Evolutionary conservation across 2,329 filamentous ascomycete genomes (phyloP), one percentile per base, ranked within the genome.

Genomic region (Aspergillus sojae): DNA sequence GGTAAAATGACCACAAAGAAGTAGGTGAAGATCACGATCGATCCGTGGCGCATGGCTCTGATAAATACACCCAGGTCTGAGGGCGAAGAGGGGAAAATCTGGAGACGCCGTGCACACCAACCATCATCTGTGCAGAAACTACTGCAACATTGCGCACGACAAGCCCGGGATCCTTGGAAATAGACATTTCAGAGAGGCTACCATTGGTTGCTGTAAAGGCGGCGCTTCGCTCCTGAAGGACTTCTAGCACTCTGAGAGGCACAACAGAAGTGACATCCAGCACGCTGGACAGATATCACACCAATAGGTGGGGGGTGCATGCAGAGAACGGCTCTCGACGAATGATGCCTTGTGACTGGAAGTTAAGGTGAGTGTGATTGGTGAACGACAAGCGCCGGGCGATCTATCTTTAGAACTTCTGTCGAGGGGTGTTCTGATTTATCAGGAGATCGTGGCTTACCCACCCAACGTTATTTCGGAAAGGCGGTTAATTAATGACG

Each of bases 61-160:
- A 71, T 75, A 75, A 73, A 76, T 76, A 76, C 61, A 60, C 58
- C 36, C 52, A 39, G 50, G 23, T 58, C 30, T 3, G 52, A 39
- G 52, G n/a, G 58, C 39, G 55, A 46, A 45, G 60, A 62, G 62
- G 57, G 62, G 62, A 66, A 63, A 65, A 69, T 67, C 61, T 62
- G 63, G 67, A 64, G 61, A 64, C 62, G 54, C 57, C 62, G 36
- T 62, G 59, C 61, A 30, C 63, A 54, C 60, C 62, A 55, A 50
- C 59, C 64, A 64, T 58, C 55, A 62, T 57, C 54, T 48, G 64
- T 73, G 70, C 66, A 74, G 71, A 67, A 70, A 67, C 74, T 75
- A 75, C 69, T 77, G 74, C 75, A 76, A 16, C 59, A 69, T 67
- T 69, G 70, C 61, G 73, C 74, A 76, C 72, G 58, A 58, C 60